Percentiles rank a stretch among this genome's conserved stretches.
Conservation (phyloP, 192 early-diverging fungal genomes). For the Pilaira anomala region DNA sequence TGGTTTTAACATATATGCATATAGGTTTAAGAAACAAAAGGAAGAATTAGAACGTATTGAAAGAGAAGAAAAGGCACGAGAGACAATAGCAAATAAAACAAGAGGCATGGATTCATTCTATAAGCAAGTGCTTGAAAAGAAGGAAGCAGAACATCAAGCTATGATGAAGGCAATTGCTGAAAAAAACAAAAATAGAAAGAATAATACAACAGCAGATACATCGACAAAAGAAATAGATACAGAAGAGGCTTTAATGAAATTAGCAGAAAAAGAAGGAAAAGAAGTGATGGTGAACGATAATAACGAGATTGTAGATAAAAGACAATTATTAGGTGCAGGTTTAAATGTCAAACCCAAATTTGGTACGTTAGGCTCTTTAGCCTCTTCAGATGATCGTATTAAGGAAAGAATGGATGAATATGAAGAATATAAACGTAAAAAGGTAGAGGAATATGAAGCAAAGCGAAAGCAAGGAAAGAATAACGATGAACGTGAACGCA, state of each 20-base stretch:
- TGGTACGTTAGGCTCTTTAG: slow-evolving; percentile 19
- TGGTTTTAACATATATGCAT: not conserved
- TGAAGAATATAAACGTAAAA: slow-evolving; percentile 45
- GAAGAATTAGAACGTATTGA: slow-evolving; percentile 63
- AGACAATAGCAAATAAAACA: slow-evolving; percentile 35
- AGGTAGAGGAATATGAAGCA: slow-evolving; percentile 37
- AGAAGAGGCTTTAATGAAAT: slow-evolving; percentile 26
- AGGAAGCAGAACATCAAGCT: slow-evolving; percentile 36
- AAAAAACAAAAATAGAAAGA: not conserved
- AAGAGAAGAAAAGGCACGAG: slow-evolving; percentile 54
- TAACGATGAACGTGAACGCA: slow-evolving; percentile 30
- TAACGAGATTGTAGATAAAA: slow-evolving; percentile 72
- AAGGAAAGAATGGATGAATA: slow-evolving; percentile 36
- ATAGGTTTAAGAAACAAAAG: slow-evolving; percentile 49
- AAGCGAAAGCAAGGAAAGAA: slow-evolving; percentile 15
- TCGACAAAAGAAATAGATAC: slow-evolving; percentile 19
- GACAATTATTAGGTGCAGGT: slow-evolving; percentile 65
- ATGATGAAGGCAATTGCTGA: slow-evolving; percentile 21
- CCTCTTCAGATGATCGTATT: slow-evolving; percentile 18
- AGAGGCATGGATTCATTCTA: slow-evolving; percentile 60
- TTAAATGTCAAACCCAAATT: slow-evolving; percentile 58
- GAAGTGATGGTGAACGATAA: slow-evolving; percentile 64
- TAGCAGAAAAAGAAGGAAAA: slow-evolving; percentile 43
- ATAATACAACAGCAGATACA: not conserved
- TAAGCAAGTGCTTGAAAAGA: slow-evolving; percentile 53